These are phyloP conservation scores for Blumeriella jaapii DNA, from an alignment of 2,329 filamentous ascomycete genomes.

Conservation along the genomic window DNA sequence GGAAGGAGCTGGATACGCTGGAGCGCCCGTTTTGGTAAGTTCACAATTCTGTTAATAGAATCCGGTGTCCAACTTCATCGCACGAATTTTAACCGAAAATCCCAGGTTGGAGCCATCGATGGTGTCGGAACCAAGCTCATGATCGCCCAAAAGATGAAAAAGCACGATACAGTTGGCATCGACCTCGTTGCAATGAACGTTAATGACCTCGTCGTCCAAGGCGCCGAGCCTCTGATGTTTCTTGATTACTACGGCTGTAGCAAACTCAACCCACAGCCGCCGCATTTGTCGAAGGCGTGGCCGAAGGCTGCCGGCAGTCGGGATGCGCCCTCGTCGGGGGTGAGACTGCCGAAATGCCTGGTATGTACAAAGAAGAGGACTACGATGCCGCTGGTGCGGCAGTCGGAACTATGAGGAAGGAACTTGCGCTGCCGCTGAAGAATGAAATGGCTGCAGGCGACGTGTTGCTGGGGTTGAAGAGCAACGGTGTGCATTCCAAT, in stretches of 20 bases:
- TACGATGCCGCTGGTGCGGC: slow-evolving; percentile 91
- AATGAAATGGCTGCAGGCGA: slow-evolving; percentile 71
- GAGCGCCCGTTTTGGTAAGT: slow-evolving; percentile 58
- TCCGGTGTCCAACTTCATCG: not conserved
- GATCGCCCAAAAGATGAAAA: slow-evolving; percentile 79
- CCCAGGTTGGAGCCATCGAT: slow-evolving; percentile 71
- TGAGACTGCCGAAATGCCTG: slow-evolving; percentile 97
- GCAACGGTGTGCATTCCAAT: slow-evolving; percentile 86
- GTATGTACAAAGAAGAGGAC: slow-evolving; percentile 71
- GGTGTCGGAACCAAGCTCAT: slow-evolving; percentile 95
- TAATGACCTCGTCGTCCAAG: slow-evolving; percentile 93
- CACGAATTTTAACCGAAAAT: not conserved
- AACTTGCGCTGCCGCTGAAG: slow-evolving; percentile 62
- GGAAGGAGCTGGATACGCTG: slow-evolving; percentile 58
- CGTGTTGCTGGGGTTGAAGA: slow-evolving; percentile 73
- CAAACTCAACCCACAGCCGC: slow-evolving; percentile 67
- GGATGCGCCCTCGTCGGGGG: slow-evolving; percentile 90
- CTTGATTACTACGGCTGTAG: slow-evolving; percentile 97
- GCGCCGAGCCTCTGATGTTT: slow-evolving; percentile 90
- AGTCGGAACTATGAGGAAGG: slow-evolving; percentile 66
- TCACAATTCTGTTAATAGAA: not conserved
- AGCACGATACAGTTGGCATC: slow-evolving; percentile 91
- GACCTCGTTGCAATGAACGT: slow-evolving; percentile 97
- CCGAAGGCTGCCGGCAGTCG: slow-evolving; percentile 72
- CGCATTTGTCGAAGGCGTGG: slow-evolving; percentile 84